Percentiles rank a stretch among this genome's conserved stretches.
Conservation (phyloP, 345 rosid species). For the Rhizophora mangle region DNA sequence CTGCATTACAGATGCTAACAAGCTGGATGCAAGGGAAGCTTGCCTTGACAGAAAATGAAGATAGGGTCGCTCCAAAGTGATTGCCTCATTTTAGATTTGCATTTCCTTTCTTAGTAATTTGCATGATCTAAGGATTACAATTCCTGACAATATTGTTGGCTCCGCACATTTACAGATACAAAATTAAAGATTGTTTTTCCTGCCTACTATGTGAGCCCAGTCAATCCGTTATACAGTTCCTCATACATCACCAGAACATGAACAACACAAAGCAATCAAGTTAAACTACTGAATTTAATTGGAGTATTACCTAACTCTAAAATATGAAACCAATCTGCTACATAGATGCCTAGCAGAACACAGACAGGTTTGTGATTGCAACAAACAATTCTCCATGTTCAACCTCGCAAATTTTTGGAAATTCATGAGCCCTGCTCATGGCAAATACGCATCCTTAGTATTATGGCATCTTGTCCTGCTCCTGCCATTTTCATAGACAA, state of each 20-base stretch:
- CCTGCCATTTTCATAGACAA: no score
- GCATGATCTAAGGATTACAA: not conserved
- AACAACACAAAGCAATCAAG: not conserved
- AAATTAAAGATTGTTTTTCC: not conserved
- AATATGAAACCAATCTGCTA: no score
- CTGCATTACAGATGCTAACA: slow-evolving; percentile 65
- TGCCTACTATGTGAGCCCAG: not conserved
- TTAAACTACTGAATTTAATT: no score
- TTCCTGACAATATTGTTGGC: not conserved
- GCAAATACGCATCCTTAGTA: no score
- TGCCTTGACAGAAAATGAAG: not conserved
- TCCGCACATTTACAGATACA: not conserved
- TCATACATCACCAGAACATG: not conserved
- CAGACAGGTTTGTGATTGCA: no score
- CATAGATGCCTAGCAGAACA: no score
- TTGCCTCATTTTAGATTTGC: not conserved
- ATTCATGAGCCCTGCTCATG: no score
- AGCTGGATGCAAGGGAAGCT: slow-evolving; percentile 79
- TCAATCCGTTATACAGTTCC: not conserved
- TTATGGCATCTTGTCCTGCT: no score
- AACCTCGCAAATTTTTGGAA: no score
- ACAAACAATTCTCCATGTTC: no score
- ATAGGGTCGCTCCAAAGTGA: slow-evolving; percentile 3
- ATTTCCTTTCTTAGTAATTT: not conserved
- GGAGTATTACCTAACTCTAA: no score